Percentiles rank a stretch among this genome's conserved stretches.
Evolutionary conservation across 75 land plant genomes (phyloP).

Genomic region (Adiantum capillusveneris): DNA sequence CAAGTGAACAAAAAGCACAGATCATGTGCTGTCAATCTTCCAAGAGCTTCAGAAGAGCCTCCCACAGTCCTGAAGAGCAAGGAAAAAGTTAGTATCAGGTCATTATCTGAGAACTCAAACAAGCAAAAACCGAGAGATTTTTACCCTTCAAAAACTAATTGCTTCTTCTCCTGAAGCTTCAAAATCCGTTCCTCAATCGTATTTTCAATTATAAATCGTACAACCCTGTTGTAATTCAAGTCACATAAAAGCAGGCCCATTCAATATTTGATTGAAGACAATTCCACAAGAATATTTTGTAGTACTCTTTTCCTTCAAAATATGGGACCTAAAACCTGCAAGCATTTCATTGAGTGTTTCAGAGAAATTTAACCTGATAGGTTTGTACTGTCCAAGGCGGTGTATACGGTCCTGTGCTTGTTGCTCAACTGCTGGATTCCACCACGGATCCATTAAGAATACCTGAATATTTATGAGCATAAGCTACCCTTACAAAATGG

Average conservation of each 20-base stretch:
- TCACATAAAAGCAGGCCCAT: no score
- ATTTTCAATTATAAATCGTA: conserved; percentile 72
- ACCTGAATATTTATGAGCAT: conserved; percentile 28
- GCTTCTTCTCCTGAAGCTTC: conserved; percentile 79
- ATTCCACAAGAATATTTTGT: no score
- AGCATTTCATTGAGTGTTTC: not conserved
- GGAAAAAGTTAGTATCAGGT: not conserved
- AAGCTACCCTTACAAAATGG: no score
- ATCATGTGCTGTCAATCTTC: conserved; percentile 67
- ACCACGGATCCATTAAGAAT: conserved; percentile 98
- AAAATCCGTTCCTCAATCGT: conserved; percentile 88
- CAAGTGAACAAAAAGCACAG: conserved; percentile 53
- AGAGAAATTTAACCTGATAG: conserved; percentile 44
- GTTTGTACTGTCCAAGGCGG: conserved; percentile 86
- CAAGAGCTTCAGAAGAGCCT: conserved; percentile 72
- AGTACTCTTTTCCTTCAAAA: no score
- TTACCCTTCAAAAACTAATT: conserved; percentile 94
- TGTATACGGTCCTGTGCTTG: conserved; percentile 98
- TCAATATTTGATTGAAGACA: not conserved
- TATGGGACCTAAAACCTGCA: no score
- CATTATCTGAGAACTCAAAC: not conserved
- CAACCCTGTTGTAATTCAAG: conserved; percentile 29
- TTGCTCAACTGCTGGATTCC: conserved; percentile 96
- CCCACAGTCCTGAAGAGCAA: conserved; percentile 66
- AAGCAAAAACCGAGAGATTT: not conserved